Base-by-base conservation (phyloP, 495 filamentous ascomycete species). In the Hypoxylon trugodes region DNA sequence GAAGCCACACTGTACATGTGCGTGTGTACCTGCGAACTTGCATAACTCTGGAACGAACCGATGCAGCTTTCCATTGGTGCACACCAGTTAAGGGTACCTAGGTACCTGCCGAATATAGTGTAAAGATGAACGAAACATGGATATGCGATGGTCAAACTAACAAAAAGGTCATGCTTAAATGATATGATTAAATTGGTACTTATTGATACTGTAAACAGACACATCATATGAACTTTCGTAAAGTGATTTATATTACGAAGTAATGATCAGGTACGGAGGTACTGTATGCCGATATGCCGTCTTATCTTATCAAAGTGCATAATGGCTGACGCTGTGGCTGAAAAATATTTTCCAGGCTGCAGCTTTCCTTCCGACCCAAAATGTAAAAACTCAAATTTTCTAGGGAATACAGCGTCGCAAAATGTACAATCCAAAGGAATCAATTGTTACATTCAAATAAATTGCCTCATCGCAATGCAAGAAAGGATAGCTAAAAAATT, bases 381-480 rank as follows among this genome's bases (percentile, higher is more conserved):
- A n/a, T 25, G 19, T 26, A 26, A 25, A n/a, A 45, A 25, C n/a
- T n/a, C n/a, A n/a, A n/a, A n/a, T n/a, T n/a, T n/a, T n/a, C n/a
- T n/a, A n/a, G n/a, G n/a, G n/a, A n/a, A n/a, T n/a, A n/a, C n/a
- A n/a, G n/a, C n/a, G n/a, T n/a, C n/a, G n/a, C n/a, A n/a, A n/a
- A n/a, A n/a, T n/a, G n/a, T 42, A 22, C 41, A 46, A 50, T 52
- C 38, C 25, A 18, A 32, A 49, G 46, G 32, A 38, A 21, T 32
- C 5, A 10, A 52, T 22, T 37, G 46, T 58, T 37, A 22, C 46
- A 59, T 59, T 45, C 13, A 49, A 45, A 9, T 36, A 59, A 59
- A 59, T 52, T 65, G 26, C 48, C 9, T 47, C 40, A 54, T 59
- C 7, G 49, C 36, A 59, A 38, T 36, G 28, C 5, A n/a, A 36